These are phyloP conservation scores for Mortierella sp. DNA, from an alignment of 371 early-diverging fungal genomes.

Conservation along the genomic window DNA sequence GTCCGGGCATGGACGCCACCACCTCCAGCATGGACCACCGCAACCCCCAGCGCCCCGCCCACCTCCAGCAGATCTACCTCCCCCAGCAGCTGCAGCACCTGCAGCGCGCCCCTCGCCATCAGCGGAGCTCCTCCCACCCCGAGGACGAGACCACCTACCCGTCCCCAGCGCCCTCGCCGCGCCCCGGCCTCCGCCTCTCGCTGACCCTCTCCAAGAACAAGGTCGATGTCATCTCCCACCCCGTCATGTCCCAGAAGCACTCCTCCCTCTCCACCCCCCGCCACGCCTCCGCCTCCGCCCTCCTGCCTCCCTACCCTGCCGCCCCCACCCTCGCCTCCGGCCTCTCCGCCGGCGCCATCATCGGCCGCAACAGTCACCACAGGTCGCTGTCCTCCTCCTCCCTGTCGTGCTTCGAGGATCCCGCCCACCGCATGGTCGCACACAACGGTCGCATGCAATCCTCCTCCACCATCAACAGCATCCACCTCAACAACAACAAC, in stretches of 20 bases:
- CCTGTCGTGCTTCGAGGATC: no score
- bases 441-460: no score
- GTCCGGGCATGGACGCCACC: not conserved
- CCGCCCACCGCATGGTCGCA: no score
- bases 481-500: no score
- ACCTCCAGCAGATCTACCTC: no score
- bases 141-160: conserved; percentile 33
- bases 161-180: conserved; percentile 45
- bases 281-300: not conserved
- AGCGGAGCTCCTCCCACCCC: conserved; percentile 7
- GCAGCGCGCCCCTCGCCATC: not conserved
- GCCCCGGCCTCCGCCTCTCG: conserved; percentile 44
- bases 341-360: no score
- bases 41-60: not conserved
- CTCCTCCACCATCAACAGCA: no score
- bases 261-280: no score
- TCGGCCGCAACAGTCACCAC: no score
- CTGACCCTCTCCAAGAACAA: conserved; percentile 37
- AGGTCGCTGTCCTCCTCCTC: no score
- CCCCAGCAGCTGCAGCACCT: conserved; percentile 8
- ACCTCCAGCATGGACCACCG: not conserved
- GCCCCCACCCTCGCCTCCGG: no score
- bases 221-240: conserved; percentile 30
- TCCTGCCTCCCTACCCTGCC: not conserved
- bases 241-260: conserved; percentile 12